Percentiles rank a stretch among this genome's conserved stretches.
Evolutionary conservation across 1,139 yeast genomes (phyloP).

Genomic region (Yamadazyma songkhlaensis): DNA sequence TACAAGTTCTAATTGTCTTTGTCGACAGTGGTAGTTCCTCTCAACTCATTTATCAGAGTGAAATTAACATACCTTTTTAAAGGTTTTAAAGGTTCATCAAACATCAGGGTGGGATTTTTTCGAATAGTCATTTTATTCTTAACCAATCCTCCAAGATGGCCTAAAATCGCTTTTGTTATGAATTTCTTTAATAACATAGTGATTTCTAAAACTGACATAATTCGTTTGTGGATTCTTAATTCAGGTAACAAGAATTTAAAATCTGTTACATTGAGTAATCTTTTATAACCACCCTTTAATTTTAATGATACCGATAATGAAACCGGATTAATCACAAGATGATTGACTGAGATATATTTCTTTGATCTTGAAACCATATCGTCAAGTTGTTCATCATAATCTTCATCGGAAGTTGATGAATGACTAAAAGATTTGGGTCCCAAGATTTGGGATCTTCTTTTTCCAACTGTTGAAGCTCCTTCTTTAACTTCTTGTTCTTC

Average conservation of each 20-base stretch:
- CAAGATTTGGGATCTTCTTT: neutral
- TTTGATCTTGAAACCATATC: constrained; percentile 62
- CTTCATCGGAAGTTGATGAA: constrained; percentile 15
- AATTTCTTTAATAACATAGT: constrained; percentile 50
- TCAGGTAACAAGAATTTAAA: constrained; percentile 56
- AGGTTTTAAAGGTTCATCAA: constrained; percentile 18
- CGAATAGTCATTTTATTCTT: constrained; percentile 48
- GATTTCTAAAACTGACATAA: constrained; percentile 55
- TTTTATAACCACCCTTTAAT: constrained; percentile 51
- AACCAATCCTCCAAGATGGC: constrained; percentile 58
- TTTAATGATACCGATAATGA: constrained; percentile 55
- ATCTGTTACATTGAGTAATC: constrained; percentile 60
- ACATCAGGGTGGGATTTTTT: constrained; percentile 9
- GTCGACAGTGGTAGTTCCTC: constrained; percentile 5
- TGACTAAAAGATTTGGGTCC: constrained; percentile 8
- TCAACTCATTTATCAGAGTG: constrained; percentile 16
- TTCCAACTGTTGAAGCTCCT: neutral
- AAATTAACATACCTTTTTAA: constrained; percentile 26
- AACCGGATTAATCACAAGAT: constrained; percentile 45
- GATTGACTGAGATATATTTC: constrained; percentile 52
- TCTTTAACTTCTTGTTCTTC: neutral
- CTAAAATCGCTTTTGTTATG: constrained; percentile 49
- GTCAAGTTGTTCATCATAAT: constrained; percentile 40
- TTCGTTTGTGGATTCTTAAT: constrained; percentile 43
- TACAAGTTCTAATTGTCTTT: neutral